Percentiles rank a stretch among this genome's conserved stretches.
These are phyloP conservation scores for Lindgomyces ingoldianus DNA, from an alignment of 495 filamentous ascomycete genomes.

Conservation along the genomic window DNA sequence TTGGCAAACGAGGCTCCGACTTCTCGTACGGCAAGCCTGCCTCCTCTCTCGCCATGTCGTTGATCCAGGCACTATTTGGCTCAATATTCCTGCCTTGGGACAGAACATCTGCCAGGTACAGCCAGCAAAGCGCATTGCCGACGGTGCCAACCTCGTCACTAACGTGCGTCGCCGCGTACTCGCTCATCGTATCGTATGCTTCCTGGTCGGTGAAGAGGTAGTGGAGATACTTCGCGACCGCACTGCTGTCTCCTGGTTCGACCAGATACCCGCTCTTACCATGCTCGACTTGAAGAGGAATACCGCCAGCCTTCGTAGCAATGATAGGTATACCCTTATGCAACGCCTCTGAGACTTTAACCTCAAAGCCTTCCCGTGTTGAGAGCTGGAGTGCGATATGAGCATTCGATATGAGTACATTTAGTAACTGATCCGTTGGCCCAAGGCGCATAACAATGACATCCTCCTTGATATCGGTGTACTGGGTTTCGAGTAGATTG, in stretches of 20 bases:
- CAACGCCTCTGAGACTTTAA: constrained; percentile 85
- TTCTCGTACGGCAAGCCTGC: constrained; percentile 60
- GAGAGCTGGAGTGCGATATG: constrained; percentile 78
- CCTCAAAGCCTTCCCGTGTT: constrained; percentile 83
- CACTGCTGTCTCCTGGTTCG: constrained; percentile 67
- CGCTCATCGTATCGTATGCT: constrained; percentile 65
- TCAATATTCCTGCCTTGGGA: constrained; percentile 49
- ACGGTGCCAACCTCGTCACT: constrained; percentile 84
- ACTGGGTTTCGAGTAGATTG: constrained; percentile 60
- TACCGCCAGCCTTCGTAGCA: constrained; percentile 75
- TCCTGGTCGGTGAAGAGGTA: constrained; percentile 67
- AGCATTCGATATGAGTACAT: constrained; percentile 73
- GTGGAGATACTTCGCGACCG: constrained; percentile 70
- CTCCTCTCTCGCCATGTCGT: constrained; percentile 73
- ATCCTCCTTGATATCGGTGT: constrained; percentile 54
- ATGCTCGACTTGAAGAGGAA: constrained; percentile 77
- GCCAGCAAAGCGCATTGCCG: constrained; percentile 75
- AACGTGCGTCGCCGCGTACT: constrained; percentile 65
- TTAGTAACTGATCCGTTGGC: constrained; percentile 79
- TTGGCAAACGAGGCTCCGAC: constrained; percentile 62
- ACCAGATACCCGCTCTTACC: constrained; percentile 77
- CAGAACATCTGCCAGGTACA: constrained; percentile 71
- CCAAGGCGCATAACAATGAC: constrained; percentile 77
- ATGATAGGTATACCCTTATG: constrained; percentile 85
- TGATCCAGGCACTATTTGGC: constrained; percentile 67